Evolutionary conservation across 2,329 filamentous ascomycete species (phyloP), one percentile per base, ranked within the genome.

Genomic region (Aaosphaeria pasadenensis): DNA sequence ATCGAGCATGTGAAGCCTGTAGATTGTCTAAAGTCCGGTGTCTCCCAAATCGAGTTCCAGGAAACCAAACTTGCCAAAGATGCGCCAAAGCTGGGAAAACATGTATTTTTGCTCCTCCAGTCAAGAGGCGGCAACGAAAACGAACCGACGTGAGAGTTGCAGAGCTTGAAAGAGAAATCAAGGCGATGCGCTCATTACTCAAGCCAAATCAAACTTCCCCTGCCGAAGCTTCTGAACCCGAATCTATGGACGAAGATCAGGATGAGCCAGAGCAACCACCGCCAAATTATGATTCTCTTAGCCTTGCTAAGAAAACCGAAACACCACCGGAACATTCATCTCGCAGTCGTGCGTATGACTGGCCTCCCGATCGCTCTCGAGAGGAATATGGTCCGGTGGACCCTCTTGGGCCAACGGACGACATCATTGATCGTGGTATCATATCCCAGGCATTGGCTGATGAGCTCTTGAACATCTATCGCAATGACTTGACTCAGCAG

Each of bases 61-160:
- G 45, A 35, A 65, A 62, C 5, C 54, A 53, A 3, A 62, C 63
- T 42, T 70, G 67, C 39, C 65, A 69, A 42, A 55, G 67, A 50
- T 70, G 67, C 49, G 62, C 65, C 39, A 70, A 64, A 47, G 64
- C 63, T 29, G 62, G 59, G 11, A 55, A 56, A 44, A 39, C 52
- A 9, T 70, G 67, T 47, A 39, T 69, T n/a, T 70, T 70, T 51
- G 64, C 65, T 11, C 53, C 66, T 1, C 66, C 67, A n/a, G 62
- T 59, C 40, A 69, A 69, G 53, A 55, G 67, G 33, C 52, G 65
- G 9, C 67, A 69, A 43, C 56, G 66, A 5, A 70, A 70, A 36
- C 59, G 66, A 40, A 70, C 67, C 42, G 67, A 70, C 47, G 64
- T 69, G 7, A 55, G 67, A 13, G 66, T 70, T 5, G 64, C 67